Percentiles rank a stretch among this genome's conserved stretches.
phyloP scores from a whole-genome alignment of 192 early-diverging fungal species.

The Coemansia biformis region DNA sequence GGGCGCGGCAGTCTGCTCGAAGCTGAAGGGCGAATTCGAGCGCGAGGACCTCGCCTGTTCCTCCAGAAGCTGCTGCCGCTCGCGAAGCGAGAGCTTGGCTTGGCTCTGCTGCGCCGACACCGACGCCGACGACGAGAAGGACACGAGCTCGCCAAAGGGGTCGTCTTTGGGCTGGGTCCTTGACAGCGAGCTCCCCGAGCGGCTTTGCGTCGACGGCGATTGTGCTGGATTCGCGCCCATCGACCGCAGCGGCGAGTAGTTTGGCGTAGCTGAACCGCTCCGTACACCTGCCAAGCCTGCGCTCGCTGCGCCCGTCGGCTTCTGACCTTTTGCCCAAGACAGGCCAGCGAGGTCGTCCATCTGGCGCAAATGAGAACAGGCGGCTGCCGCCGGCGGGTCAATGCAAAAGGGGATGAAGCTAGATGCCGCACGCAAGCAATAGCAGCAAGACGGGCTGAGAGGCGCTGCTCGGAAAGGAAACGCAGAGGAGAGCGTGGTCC shows the following conservation, averaged over 20 bases:
- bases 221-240: neutral
- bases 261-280: slow-evolving; percentile 13
- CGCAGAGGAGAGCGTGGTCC: no score
- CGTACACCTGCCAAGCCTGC: no score
- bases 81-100: slow-evolving; percentile 40
- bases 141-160: slow-evolving; percentile 49
- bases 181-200: slow-evolving; percentile 1
- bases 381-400: no score
- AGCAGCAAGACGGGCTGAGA: no score
- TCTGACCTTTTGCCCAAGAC: slow-evolving; percentile 17
- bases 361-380: no score
- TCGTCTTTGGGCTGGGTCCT: slow-evolving; percentile 23
- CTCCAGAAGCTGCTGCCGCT: slow-evolving; percentile 35
- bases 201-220: neutral
- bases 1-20: neutral
- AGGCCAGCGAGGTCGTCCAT: slow-evolving; percentile 13
- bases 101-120: slow-evolving; percentile 13
- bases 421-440: no score
- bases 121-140: slow-evolving; percentile 16
- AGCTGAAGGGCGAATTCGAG: slow-evolving; percentile 20
- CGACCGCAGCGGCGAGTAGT: slow-evolving; percentile 34
- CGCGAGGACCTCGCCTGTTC: slow-evolving; percentile 16
- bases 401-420: no score
- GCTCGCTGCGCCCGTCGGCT: neutral
- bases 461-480: no score